A percentile compares a stretch with the other conserved stretches of the same genome.
These are phyloP conservation scores for Zygoascus sp. DNA, from an alignment of 1,139 yeast species.

Conservation along the genomic window DNA sequence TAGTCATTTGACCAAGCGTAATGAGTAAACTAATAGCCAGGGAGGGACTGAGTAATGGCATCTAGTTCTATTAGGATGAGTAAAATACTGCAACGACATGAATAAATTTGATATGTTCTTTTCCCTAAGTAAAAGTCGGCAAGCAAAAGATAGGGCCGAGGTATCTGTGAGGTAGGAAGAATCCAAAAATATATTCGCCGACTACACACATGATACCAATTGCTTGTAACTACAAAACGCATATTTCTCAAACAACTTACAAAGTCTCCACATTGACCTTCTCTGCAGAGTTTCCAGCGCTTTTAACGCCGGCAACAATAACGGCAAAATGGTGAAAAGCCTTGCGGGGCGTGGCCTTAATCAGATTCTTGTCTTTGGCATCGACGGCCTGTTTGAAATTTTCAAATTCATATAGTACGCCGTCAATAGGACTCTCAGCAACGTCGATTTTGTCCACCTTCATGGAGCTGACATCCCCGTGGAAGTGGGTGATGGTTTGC, in stretches of 20 bases:
- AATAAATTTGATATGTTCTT: no score
- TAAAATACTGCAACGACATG: no score
- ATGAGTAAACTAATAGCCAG: background rate
- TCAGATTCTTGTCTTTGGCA: constrained; percentile 55
- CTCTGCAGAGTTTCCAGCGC: constrained; percentile 57
- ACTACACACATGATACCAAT: no score
- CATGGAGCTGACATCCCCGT: constrained; percentile 43
- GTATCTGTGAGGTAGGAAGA: no score
- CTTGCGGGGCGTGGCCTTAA: constrained; percentile 59
- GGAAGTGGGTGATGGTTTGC: constrained; percentile 39
- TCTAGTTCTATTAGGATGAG: no score
- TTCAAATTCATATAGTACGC: constrained; percentile 63
- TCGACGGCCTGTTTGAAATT: constrained; percentile 68
- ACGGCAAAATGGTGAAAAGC: constrained; percentile 92
- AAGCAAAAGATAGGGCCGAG: no score
- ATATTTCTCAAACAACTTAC: no score
- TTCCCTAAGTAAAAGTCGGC: no score
- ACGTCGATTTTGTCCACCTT: constrained; percentile 45
- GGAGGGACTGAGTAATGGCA: background rate
- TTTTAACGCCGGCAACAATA: constrained; percentile 75
- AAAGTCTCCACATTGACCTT: constrained; percentile 46
- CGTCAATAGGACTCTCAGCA: constrained; percentile 48
- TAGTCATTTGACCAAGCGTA: background rate
- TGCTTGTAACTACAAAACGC: no score
- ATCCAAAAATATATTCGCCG: no score